These are phyloP conservation scores for Lachnellula arida DNA, from an alignment of 2,329 filamentous ascomycete genomes.

Conservation along the genomic window DNA sequence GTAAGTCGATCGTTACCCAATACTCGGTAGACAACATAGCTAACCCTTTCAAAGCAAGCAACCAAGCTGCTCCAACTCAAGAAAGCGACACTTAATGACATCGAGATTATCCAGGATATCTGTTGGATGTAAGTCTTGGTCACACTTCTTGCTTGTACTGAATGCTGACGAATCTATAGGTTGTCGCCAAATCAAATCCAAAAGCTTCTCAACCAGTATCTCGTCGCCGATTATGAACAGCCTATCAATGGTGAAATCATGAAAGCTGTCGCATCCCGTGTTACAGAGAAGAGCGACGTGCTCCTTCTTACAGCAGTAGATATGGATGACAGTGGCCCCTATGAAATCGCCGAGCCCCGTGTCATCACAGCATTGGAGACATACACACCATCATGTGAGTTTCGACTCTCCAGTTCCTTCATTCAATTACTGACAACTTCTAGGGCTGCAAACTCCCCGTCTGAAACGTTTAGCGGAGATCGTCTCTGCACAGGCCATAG, in stretches of 20 bases:
- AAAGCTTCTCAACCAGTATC: slow-evolving; percentile 96
- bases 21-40: slow-evolving; percentile 27
- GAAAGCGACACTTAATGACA: slow-evolving; percentile 98
- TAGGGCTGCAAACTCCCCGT: slow-evolving; percentile 92
- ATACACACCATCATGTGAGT: slow-evolving; percentile 94
- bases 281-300: slow-evolving; percentile 98
- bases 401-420: background rate
- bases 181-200: slow-evolving; percentile 98
- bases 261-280: slow-evolving; percentile 95
- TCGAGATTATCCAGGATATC: slow-evolving; percentile 99
- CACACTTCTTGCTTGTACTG: background rate
- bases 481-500: slow-evolving; percentile 91
- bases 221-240: slow-evolving; percentile 98
- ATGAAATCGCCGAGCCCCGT: slow-evolving; percentile 95
- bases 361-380: slow-evolving; percentile 96
- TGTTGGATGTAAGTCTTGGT: slow-evolving; percentile 86
- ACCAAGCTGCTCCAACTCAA: slow-evolving; percentile 97
- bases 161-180: slow-evolving; percentile 43
- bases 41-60: slow-evolving; percentile 62
- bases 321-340: slow-evolving; percentile 98
- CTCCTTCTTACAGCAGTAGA: slow-evolving; percentile 90
- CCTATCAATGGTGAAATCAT: slow-evolving; percentile 99
- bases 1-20: slow-evolving; percentile 41
- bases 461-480: slow-evolving; percentile 97
- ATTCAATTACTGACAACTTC: slow-evolving; percentile 28